Base-by-base conservation (phyloP, 2,329 filamentous ascomycete genomes). In the Verticillium tricorpus region DNA sequence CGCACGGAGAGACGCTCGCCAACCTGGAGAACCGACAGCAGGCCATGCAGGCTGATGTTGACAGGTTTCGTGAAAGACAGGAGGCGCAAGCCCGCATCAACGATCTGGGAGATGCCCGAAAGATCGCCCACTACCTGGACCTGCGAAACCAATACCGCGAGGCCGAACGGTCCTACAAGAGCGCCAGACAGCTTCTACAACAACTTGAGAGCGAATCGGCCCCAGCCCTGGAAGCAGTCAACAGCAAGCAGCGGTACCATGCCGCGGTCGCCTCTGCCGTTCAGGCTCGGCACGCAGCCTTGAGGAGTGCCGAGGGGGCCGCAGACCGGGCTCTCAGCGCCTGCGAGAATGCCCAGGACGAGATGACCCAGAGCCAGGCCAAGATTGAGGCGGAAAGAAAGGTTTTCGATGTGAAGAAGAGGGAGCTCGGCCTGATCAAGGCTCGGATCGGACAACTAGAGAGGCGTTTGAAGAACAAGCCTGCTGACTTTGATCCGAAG, bases 21-120 rank as follows among this genome's bases (percentile, higher is more conserved):
- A 86, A 84, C 60, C 78, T 94, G 56, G 87, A 96, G 71, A 82
- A 78, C 50, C 87, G 92, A 32, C 94, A 98, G 65, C 79, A 85
- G 64, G 84, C 86, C 58, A 85, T 96, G 55, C 86, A 91, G 69
- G 88, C 85, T 11, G 93, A 97, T 69, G 93, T 98, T 28, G 89
- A 96, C 68, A 88, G 91, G 65, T 83, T 95, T 69, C 85, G 86
- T 57, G 89, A 98, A 72, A 86, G 93, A 62, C 85, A 89, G 61
- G 82, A 85, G 59, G 85, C 93, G 58, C 80, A 89, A 69, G 78
- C 84, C 59, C 85, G 84, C 61, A 81, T 94, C 5, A 77, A 83
- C 31, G 80, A 89, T 56, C 80, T 97, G 56, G 81, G 89, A 65
- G 84, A 83, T 39, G 83, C 86, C 31, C 83, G 88, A 45, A 86